These are phyloP conservation scores for Clonostachys rosea DNA, from an alignment of 2,329 filamentous ascomycete genomes.

Conservation along the genomic window DNA sequence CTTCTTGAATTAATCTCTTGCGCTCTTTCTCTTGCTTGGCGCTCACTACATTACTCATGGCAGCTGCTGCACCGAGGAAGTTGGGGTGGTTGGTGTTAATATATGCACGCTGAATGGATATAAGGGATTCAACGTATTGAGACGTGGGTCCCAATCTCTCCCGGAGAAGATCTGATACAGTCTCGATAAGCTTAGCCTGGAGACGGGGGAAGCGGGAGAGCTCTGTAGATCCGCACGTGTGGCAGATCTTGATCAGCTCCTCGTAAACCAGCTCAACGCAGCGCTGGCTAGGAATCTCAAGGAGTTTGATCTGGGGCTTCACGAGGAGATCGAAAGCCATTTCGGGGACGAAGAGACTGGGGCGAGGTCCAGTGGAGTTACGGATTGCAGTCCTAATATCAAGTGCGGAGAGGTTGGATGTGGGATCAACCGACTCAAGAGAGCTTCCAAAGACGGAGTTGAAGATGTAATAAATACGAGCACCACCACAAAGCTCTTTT, in stretches of 20 bases:
- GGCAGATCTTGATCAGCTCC: slow-evolving; percentile 98
- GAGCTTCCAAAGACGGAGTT: slow-evolving; percentile 98
- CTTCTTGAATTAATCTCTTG: slow-evolving; percentile 73
- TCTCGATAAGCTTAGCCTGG: slow-evolving; percentile 95
- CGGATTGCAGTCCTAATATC: slow-evolving; percentile 97
- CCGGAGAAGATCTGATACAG: slow-evolving; percentile 90
- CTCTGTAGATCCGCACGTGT: slow-evolving; percentile 95
- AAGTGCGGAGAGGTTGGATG: slow-evolving; percentile 86
- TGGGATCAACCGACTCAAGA: slow-evolving; percentile 92
- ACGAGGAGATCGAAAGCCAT: slow-evolving; percentile 96
- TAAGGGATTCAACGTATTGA: slow-evolving; percentile 89
- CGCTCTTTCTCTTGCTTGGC: slow-evolving; percentile 94
- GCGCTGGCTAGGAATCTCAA: slow-evolving; percentile 90
- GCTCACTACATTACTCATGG: slow-evolving; percentile 94
- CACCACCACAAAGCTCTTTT: slow-evolving; percentile 92
- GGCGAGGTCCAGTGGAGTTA: slow-evolving; percentile 93
- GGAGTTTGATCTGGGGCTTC: slow-evolving; percentile 95
- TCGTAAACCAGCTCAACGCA: slow-evolving; percentile 98
- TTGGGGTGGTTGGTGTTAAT: slow-evolving; percentile 99
- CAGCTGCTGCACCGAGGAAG: slow-evolving; percentile 91
- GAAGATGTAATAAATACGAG: slow-evolving; percentile 97
- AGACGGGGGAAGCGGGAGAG: slow-evolving; percentile 86
- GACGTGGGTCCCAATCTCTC: slow-evolving; percentile 89
- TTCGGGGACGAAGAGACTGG: slow-evolving; percentile 94
- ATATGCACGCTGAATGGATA: slow-evolving; percentile 95